These are phyloP conservation scores for Lipomyces mesembrius DNA, from an alignment of 805 yeast species.

Conservation along the genomic window DNA sequence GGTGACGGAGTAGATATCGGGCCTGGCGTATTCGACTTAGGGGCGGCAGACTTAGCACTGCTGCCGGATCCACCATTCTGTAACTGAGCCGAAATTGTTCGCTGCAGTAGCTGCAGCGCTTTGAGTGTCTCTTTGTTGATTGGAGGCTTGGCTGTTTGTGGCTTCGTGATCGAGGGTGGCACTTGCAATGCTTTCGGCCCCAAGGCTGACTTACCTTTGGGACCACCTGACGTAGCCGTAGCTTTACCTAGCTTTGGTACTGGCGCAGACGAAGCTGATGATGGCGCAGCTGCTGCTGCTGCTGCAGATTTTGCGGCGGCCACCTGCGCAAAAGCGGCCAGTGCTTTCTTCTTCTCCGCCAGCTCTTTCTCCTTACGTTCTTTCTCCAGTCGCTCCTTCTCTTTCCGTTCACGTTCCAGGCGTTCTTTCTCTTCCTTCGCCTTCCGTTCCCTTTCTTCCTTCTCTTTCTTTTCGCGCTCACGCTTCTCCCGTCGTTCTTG, in stretches of 20 bases:
- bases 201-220: slow-evolving; percentile 15
- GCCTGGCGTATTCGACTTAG: slow-evolving; percentile 9
- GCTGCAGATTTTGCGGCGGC: slow-evolving; percentile 30
- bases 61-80: slow-evolving; percentile 52
- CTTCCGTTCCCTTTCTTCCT: slow-evolving; percentile 47
- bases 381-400: slow-evolving; percentile 24
- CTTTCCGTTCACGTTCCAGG: slow-evolving; percentile 39
- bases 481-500: slow-evolving; percentile 55
- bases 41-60: slow-evolving; percentile 10
- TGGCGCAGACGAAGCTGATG: slow-evolving; percentile 9
- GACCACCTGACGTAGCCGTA: neutral
- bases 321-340: slow-evolving; percentile 30
- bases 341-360: slow-evolving; percentile 37
- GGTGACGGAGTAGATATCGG: slow-evolving; percentile 2
- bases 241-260: neutral
- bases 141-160: slow-evolving; percentile 23
- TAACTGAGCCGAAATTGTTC: slow-evolving; percentile 78
- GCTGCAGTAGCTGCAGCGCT: slow-evolving; percentile 81
- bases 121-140: slow-evolving; percentile 61
- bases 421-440: slow-evolving; percentile 44
- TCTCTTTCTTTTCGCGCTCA: slow-evolving; percentile 42
- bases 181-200: slow-evolving; percentile 1
- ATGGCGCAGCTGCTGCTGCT: slow-evolving; percentile 6
- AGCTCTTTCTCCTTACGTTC: slow-evolving; percentile 37
- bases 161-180: slow-evolving; percentile 28